These are phyloP conservation scores for Phytophthora kernoviae DNA, from an alignment of 352 stramenopile species.

Conservation along the genomic window DNA sequence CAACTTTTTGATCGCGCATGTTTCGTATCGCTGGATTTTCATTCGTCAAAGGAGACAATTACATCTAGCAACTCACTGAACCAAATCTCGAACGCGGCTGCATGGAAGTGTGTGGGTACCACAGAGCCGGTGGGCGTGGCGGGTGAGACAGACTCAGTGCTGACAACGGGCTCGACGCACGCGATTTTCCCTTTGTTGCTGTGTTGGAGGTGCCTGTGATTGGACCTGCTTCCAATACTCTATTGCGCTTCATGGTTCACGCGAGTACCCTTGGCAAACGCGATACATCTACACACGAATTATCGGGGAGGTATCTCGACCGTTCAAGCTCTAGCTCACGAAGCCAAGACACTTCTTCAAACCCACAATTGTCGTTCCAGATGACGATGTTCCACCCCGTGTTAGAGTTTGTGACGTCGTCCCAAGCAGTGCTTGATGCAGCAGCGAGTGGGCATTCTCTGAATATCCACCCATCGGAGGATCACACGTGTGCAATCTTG, in stretches of 20 bases:
- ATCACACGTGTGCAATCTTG: conserved; percentile 76
- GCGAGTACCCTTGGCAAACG: conserved; percentile 77
- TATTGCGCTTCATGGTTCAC: conserved; percentile 88
- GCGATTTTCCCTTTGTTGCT: conserved; percentile 83
- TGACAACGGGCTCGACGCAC: conserved; percentile 60
- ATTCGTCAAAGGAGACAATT: conserved; percentile 74
- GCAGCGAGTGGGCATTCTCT: conserved; percentile 78
- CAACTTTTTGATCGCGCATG: conserved; percentile 76
- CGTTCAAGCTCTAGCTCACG: conserved; percentile 43
- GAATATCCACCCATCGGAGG: conserved; percentile 79
- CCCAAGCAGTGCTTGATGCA: conserved; percentile 82
- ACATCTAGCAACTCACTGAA: conserved; percentile 52
- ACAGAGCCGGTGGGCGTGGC: conserved; percentile 77
- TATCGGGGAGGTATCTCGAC: conserved; percentile 42
- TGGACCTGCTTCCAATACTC: conserved; percentile 77
- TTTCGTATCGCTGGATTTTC: conserved; percentile 87
- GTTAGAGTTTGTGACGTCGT: conserved; percentile 87
- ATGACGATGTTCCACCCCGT: conserved; percentile 89
- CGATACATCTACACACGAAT: conserved; percentile 41
- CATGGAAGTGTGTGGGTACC: conserved; percentile 86
- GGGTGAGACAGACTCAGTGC: conserved; percentile 66
- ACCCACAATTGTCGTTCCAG: conserved; percentile 69
- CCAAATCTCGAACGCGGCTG: conserved; percentile 55
- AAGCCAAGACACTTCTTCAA: conserved; percentile 46
- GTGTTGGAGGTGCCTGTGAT: conserved; percentile 85